A percentile compares a stretch with the other conserved stretches of the same genome.
Evolutionary conservation across 768 basidiomycete species (phyloP).

Genomic region (Trametopsis cervina): DNA sequence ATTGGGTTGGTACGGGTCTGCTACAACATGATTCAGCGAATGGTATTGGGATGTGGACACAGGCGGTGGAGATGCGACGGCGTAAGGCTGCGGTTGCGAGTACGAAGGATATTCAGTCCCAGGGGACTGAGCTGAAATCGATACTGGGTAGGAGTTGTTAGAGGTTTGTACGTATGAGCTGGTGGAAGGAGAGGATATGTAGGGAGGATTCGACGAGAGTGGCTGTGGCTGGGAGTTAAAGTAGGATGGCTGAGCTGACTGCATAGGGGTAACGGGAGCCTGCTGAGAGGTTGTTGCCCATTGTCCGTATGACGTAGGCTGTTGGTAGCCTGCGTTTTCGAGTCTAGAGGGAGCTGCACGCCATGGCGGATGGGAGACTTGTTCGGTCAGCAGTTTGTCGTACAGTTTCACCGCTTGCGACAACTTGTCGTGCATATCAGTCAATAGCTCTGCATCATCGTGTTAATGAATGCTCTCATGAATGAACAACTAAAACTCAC

Average conservation of each 20-base stretch:
- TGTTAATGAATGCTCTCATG: not conserved
- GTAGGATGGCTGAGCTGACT: slow-evolving; percentile 14
- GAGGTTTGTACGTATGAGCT: not conserved
- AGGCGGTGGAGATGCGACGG: slow-evolving; percentile 12
- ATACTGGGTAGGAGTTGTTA: not conserved
- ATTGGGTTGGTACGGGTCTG: slow-evolving; percentile 15
- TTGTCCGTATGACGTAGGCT: slow-evolving; percentile 11
- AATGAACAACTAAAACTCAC: slow-evolving; percentile 34
- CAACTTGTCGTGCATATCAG: slow-evolving; percentile 93
- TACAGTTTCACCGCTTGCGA: slow-evolving; percentile 90
- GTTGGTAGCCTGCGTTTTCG: slow-evolving; percentile 24
- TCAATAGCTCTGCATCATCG: slow-evolving; percentile 57
- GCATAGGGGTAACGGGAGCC: slow-evolving; percentile 7
- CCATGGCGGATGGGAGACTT: slow-evolving; percentile 70
- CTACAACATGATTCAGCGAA: slow-evolving; percentile 6
- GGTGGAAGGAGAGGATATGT: not conserved
- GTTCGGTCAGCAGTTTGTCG: slow-evolving; percentile 80
- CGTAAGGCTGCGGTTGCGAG: slow-evolving; percentile 15
- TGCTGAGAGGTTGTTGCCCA: slow-evolving; percentile 16
- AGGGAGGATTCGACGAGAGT: not conserved
- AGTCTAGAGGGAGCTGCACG: slow-evolving; percentile 28
- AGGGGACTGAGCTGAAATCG: not conserved
- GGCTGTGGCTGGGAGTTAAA: slow-evolving; percentile 1
- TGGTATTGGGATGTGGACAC: slow-evolving; percentile 9
- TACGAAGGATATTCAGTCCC: slow-evolving; percentile 7